Base-by-base conservation (phyloP, 2,329 filamentous ascomycete genomes). In the Sporothrix humicola region DNA sequence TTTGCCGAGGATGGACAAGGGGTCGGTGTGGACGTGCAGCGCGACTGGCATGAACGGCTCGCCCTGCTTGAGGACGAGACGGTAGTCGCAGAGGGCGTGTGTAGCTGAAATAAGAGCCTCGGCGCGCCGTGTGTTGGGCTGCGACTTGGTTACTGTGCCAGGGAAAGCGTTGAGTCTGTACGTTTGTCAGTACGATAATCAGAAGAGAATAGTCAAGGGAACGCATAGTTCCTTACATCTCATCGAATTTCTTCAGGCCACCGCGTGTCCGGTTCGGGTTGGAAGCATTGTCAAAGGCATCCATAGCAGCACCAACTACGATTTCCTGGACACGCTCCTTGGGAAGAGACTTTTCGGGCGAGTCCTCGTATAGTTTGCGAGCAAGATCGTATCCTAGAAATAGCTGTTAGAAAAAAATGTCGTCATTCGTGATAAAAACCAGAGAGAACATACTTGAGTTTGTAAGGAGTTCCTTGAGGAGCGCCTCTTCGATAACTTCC, bases 41-140 rank as follows among this genome's bases (percentile, higher is more conserved):
- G 91, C 89, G 44, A 95, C 91, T 1, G 93, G 93, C 68, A 90
- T 91, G 77, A 96, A 95, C 0, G 92, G 92, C 73, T 95, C 91
- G 65, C 92, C 92, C 77, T 94, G 92, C 76, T 93, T 93, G 13
- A 96, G 85, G 0, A 91, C 92, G 4, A 97, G 85, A 2, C 92
- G 90, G 79, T 95, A 96, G 74, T 91, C 89, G 23, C 92, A 92
- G 66, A 96, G 84, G 1, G 89, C 86, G 81, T 96, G 92, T 0
- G 93, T 95, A 3, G 93, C 92, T 75, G 85, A 87, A 10, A 95
- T 82, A 2, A 97, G 83, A 6, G 91, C 87, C 69, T 90, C 87
- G 3, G 90, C 86, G 23, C 88, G 86, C 71, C 84, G 85, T 70
- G 83, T 82, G 2, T 87, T 86, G 0, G 85, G 84, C 0, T 84